Percentiles rank a stretch among this genome's conserved stretches.
Evolutionary conservation across 805 yeast species (phyloP).

Genomic region (Saccharomycopsis sp.): DNA sequence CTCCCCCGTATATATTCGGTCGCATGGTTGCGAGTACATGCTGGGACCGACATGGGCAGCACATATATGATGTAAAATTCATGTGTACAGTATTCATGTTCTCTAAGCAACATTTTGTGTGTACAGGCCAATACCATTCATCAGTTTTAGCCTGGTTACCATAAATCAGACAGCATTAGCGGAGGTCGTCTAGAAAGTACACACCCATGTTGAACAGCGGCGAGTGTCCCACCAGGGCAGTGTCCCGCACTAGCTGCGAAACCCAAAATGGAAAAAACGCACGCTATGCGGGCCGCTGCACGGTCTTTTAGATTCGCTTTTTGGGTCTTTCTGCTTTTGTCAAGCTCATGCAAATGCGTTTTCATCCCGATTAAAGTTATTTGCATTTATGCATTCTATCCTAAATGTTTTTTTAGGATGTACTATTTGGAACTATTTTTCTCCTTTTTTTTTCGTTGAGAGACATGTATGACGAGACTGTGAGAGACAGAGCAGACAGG

Average conservation of each 20-base stretch:
- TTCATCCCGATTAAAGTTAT: neutral
- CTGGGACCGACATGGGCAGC: neutral
- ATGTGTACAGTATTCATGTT: neutral
- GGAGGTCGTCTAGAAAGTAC: neutral
- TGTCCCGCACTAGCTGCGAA: neutral
- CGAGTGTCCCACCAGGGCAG: neutral
- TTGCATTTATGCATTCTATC: conserved; percentile 1
- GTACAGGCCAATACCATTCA: neutral
- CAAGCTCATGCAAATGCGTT: neutral
- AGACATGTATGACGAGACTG: neutral
- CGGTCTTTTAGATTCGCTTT: conserved; percentile 2
- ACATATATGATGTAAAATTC: too few relatives aligned
- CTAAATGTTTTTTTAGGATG: neutral
- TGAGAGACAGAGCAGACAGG: neutral
- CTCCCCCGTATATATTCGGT: neutral
- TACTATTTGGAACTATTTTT: neutral
- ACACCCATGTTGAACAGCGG: neutral
- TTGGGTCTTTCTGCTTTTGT: neutral
- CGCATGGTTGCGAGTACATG: too few relatives aligned
- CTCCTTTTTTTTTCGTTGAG: neutral
- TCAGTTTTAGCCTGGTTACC: neutral
- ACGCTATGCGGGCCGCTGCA: neutral
- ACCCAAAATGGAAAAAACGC: neutral
- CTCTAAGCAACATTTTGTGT: neutral
- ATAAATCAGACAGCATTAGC: neutral